Base-by-base conservation (phyloP, 495 filamentous ascomycete species). In the Zalerion maritima region DNA sequence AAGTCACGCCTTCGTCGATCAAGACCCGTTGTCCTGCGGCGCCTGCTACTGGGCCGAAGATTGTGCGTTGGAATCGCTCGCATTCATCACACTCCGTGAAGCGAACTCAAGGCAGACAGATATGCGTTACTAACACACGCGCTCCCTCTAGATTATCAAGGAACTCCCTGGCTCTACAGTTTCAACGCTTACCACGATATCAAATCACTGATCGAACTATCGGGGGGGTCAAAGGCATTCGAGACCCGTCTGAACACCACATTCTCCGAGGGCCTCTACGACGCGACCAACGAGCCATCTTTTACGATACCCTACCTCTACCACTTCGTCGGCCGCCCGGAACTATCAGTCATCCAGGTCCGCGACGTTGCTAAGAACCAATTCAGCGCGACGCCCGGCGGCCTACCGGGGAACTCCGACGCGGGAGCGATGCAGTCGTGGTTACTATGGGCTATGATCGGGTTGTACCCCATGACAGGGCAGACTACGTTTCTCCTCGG, bases 291-390 rank as follows among this genome's bases (percentile, higher is more conserved):
- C 43, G 73, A 82, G 47, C 76, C 75, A 21, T 61, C 61, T 27
- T 82, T 84, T 55, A 65, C 66, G 3, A 60, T 70, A 3, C 75
- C 75, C 0, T 84, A 80, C 45, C 62, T 81, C 0, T 82, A 74
- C 58, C 69, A 81, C 50, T 84, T 64, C 49, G 64, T 69, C 24
- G 60, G 61, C 35, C 59, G 66, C 22, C 76, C 75, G 36, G 66
- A 74, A 36, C 54, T 71, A 4, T 57, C 54, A 16, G 74, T 77
- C 18, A 50, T 65, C 35, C 57, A 58, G 33, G 65, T 64, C 10
- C 58, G 72, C 21, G 47, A 49, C 24, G 57, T 73, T 5, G 69
- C 63, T 6, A 56, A 63, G 32, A 47, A 56, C 27, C 73, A 72
- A 58, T 78, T 69, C 42, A 54, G 43, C 8, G 40, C 43, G n/a